Evolutionary conservation across 2,329 filamentous ascomycete genomes (phyloP), one percentile per base, ranked within the genome.

Genomic region (Aspergillus fumigatiaffinis): DNA sequence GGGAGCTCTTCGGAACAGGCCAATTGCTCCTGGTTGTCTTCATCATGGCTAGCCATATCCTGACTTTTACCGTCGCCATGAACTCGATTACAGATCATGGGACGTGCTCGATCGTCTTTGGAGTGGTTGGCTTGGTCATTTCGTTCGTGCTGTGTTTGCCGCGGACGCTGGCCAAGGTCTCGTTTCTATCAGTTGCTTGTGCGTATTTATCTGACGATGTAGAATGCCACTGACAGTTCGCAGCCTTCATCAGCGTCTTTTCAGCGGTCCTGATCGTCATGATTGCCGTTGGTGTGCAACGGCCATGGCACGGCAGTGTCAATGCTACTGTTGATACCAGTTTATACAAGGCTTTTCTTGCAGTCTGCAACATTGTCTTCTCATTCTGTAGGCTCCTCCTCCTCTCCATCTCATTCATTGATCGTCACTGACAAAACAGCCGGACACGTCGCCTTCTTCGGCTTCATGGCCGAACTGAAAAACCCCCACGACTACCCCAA

Each of bases 31-130:
- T 89, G 68, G 75, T 89, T 32, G 73, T 87, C 56, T 88, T 90
- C 73, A 81, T 88, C 59, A 84, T 87, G 70, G 86, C 81, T 21
- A 87, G 85, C 17, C 88, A 90, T 73, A 79, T 87, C 53, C 73
- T 89, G 55, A 88, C 86, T 0, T 88, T 88, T 59, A 81, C 81
- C 20, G 86, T 89, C 62, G 86, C 86, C 67, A 81, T 89, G 70
- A 84, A 84, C 62, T 84, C 80, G 53, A 73, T 90, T 38, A 85
- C 84, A 7, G 71, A 82, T 2, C 80, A 87, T 56, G 81, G 77
- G 0, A 78, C 80, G 0, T 89, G 86, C 71, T 84, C 84, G 2
- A 83, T 88, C 52, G 75, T 83, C 1, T 88, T 84, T 75, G 81
- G 79, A 3, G 74, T 84, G 17, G 73, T 85, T 7, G 85, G 83